Conservation (phyloP, 306 rosid genomes). For the Malus fusca region DNA sequence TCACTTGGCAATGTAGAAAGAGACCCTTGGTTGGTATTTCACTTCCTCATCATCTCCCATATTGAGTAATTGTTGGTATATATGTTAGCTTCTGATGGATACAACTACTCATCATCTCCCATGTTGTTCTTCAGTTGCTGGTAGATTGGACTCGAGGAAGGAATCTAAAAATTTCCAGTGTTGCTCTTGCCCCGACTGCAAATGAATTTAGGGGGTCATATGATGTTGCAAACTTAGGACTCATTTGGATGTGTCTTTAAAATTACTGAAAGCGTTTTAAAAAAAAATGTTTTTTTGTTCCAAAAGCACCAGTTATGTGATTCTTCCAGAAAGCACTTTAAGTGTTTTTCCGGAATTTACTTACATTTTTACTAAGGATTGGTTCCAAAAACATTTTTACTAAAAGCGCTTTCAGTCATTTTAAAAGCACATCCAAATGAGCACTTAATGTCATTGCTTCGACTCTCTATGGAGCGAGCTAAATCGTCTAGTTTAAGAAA, state of each 20-base stretch:
- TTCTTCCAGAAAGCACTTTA: too few relatives aligned
- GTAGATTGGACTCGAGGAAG: slow-evolving; percentile 87
- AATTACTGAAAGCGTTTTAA: too few relatives aligned
- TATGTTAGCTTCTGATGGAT: not conserved
- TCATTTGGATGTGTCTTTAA: too few relatives aligned
- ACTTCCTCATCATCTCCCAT: too few relatives aligned
- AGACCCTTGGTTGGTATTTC: too few relatives aligned
- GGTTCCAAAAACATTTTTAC: too few relatives aligned
- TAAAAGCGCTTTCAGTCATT: too few relatives aligned
- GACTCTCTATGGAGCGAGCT: slow-evolving; percentile 67
- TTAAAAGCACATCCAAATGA: too few relatives aligned
- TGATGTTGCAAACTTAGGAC: slow-evolving; percentile 57
- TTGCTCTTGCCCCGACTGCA: slow-evolving; percentile 64
- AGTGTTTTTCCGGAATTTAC: too few relatives aligned
- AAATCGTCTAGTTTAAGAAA: slow-evolving; percentile 77
- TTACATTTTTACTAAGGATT: too few relatives aligned
- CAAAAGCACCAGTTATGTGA: too few relatives aligned
- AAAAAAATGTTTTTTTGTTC: too few relatives aligned
- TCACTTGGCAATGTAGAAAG: not conserved
- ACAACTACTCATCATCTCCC: slow-evolving; percentile 2
- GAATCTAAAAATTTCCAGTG: slow-evolving; percentile 67
- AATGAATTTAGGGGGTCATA: slow-evolving; percentile 82
- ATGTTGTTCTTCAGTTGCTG: slow-evolving; percentile 41
- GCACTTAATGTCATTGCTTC: slow-evolving; percentile 52
- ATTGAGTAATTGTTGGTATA: not conserved